Evolutionary conservation across 2,329 filamentous ascomycete species (phyloP).

Genomic region (Botrytis squamosa): DNA sequence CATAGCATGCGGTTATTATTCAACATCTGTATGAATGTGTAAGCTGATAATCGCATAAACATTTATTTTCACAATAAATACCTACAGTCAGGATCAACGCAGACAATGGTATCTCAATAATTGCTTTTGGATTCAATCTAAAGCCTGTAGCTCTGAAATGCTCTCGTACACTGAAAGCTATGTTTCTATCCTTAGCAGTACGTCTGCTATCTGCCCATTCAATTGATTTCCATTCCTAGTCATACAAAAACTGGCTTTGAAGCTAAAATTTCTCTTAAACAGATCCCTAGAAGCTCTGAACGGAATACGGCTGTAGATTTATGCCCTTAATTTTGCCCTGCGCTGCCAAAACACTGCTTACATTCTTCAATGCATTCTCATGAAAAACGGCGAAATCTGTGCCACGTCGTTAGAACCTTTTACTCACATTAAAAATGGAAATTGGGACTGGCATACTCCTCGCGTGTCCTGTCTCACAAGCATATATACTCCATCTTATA

Average conservation of each 20-base stretch:
- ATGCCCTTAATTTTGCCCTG: conserved; percentile 4
- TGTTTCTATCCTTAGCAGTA: neutral
- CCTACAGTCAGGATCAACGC: neutral
- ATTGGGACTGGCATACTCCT: neutral
- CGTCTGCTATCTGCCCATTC: too few relatives aligned
- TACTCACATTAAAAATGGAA: neutral
- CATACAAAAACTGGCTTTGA: neutral
- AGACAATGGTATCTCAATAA: neutral
- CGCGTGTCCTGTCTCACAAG: conserved; percentile 10
- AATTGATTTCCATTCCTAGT: neutral
- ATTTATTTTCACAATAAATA: neutral
- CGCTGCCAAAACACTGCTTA: conserved; percentile 3
- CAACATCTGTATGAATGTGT: neutral
- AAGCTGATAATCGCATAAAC: neutral
- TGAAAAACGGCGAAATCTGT: conserved; percentile 18
- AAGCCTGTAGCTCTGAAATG: neutral
- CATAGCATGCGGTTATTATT: neutral
- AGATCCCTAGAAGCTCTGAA: neutral
- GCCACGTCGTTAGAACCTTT: neutral
- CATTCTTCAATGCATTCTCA: conserved; percentile 13
- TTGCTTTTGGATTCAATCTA: neutral
- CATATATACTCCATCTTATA: conserved; percentile 14
- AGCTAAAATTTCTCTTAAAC: neutral
- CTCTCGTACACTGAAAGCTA: neutral
- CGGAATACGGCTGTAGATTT: neutral